Conservation (phyloP, 2,329 filamentous ascomycete genomes). For the Ophiostoma populinum region DNA sequence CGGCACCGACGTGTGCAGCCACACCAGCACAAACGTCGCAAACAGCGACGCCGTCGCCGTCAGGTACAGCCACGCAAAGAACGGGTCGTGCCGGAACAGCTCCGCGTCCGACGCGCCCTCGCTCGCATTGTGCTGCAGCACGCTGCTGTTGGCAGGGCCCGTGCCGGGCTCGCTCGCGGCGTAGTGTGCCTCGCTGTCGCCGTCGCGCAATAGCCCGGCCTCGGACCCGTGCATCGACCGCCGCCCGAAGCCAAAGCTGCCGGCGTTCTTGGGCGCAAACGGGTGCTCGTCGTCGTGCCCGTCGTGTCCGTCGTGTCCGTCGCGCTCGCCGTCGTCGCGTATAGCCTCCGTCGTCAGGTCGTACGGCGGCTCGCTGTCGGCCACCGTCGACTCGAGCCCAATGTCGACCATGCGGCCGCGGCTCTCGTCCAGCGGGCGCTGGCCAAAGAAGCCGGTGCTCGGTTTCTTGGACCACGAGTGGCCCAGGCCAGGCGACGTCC, state of each 20-base stretch:
- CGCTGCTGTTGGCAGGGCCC: conserved; percentile 22
- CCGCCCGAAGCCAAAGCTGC: conserved; percentile 24
- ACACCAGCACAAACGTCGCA: conserved; percentile 76
- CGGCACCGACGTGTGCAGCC: conserved; percentile 61
- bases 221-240: conserved; percentile 31
- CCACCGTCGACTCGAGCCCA: conserved; percentile 53
- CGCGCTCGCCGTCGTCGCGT: conserved; percentile 5
- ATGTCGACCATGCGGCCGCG: conserved; percentile 72
- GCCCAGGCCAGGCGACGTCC: background rate
- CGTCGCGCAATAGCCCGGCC: conserved; percentile 23
- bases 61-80: conserved; percentile 81
- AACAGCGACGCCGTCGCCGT: conserved; percentile 72
- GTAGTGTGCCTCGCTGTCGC: conserved; percentile 17
- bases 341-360: conserved; percentile 27
- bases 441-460: conserved; percentile 39
- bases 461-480: conserved; percentile 28
- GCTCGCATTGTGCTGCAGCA: conserved; percentile 15
- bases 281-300: conserved; percentile 21
- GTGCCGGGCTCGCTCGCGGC: conserved; percentile 22
- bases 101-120: conserved; percentile 44
- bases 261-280: conserved; percentile 26
- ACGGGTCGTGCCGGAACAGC: conserved; percentile 67
- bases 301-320: too few species aligned
- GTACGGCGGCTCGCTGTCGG: conserved; percentile 40
- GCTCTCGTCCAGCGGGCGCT: conserved; percentile 13